phyloP scores from a whole-genome alignment of 306 rosid genomes.

The Cicer chorassanicum region DNA sequence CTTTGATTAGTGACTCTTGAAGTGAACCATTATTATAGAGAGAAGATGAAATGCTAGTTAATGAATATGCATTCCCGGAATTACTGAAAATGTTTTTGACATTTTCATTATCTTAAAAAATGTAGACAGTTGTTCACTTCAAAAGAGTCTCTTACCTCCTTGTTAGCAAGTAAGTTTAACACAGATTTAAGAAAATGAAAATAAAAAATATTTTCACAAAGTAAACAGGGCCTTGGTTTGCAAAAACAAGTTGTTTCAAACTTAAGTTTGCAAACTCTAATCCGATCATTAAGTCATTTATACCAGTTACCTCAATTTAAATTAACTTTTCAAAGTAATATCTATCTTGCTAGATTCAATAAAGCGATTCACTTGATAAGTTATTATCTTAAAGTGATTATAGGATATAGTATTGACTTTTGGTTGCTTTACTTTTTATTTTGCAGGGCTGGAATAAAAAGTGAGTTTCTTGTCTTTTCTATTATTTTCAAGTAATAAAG shows the following conservation, averaged over 20 bases:
- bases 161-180: too few species aligned
- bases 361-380: constrained; percentile 19
- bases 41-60: too few species aligned
- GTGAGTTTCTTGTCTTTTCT: constrained; percentile 62
- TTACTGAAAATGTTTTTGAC: too few species aligned
- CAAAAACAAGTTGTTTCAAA: neutral
- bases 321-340: constrained; percentile 22
- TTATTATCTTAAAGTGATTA: constrained; percentile 31
- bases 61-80: too few species aligned
- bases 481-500: constrained; percentile 38
- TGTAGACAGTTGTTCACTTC: too few species aligned
- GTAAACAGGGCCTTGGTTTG: neutral
- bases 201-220: too few species aligned
- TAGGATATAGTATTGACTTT: constrained; percentile 39
- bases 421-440: constrained; percentile 45
- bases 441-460: constrained; percentile 99
- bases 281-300: neutral
- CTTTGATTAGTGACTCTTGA: too few species aligned
- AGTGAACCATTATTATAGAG: too few species aligned
- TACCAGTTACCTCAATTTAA: constrained; percentile 20
- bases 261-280: neutral
- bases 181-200: too few species aligned
- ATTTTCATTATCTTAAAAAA: too few species aligned
- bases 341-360: constrained; percentile 22
- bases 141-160: too few species aligned